Evolutionary conservation across 1,139 yeast species (phyloP).

Genomic region (Blastobotrys indianensis): DNA sequence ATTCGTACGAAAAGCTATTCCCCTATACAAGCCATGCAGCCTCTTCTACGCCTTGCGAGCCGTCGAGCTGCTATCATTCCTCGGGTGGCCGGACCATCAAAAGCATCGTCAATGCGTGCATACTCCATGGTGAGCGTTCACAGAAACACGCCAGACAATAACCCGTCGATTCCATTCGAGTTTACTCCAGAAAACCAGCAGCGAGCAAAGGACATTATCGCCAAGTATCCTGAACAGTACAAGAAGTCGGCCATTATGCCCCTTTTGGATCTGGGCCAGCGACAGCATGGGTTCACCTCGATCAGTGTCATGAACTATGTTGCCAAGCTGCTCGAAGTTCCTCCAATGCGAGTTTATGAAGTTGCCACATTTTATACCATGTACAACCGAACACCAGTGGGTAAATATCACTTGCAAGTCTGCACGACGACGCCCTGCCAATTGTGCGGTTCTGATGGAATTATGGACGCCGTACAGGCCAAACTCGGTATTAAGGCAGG

Average conservation of each 20-base stretch:
- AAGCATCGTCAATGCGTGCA: not conserved
- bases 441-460: conserved; percentile 73
- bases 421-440: conserved; percentile 92
- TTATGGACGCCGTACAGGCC: conserved; percentile 62
- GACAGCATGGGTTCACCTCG: conserved; percentile 83
- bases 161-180: conserved; percentile 64
- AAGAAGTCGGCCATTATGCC: conserved; percentile 90
- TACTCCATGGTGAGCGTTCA: conserved; percentile 49
- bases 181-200: conserved; percentile 62
- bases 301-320: conserved; percentile 91
- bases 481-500: conserved; percentile 68
- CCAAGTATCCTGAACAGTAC: conserved; percentile 80
- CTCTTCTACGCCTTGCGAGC: too few relatives aligned
- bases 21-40: too few relatives aligned
- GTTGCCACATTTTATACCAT: conserved; percentile 91
- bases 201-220: conserved; percentile 67
- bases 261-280: conserved; percentile 77
- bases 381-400: conserved; percentile 86
- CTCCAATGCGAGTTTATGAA: conserved; percentile 93
- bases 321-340: conserved; percentile 79
- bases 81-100: too few relatives aligned
- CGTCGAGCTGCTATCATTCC: too few relatives aligned
- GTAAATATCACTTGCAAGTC: conserved; percentile 76
- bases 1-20: too few relatives aligned
- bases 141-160: conserved; percentile 65